Evolutionary conservation across 148 eudicot species (phyloP).

Genomic region (Gaultheria prostrata): DNA sequence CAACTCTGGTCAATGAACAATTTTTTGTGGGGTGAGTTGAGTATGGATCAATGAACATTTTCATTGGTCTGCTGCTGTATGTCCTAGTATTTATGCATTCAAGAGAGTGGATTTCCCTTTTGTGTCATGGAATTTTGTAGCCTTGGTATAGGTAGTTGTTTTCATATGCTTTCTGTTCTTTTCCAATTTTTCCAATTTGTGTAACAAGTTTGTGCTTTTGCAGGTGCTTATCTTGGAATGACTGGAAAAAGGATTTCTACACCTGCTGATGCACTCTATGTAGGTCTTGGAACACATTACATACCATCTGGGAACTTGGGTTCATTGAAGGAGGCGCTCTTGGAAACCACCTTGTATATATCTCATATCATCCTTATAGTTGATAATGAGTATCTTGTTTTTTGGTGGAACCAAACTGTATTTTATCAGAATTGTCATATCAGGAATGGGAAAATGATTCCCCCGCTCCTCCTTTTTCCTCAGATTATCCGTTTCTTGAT

Average conservation of each 20-base stretch:
- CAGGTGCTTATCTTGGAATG: slow-evolving; percentile 97
- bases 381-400: background rate
- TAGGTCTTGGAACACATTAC: slow-evolving; percentile 85
- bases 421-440: background rate
- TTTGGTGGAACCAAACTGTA: background rate
- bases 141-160: background rate
- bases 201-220: slow-evolving; percentile 18
- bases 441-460: background rate
- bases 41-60: background rate
- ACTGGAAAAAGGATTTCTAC: slow-evolving; percentile 85
- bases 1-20: background rate
- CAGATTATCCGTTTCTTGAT: background rate
- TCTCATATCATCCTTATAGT: slow-evolving; percentile 18
- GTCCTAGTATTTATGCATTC: background rate
- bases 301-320: slow-evolving; percentile 74
- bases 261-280: slow-evolving; percentile 89
- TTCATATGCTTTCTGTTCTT: background rate
- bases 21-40: background rate
- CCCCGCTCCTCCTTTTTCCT: background rate
- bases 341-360: slow-evolving; percentile 77
- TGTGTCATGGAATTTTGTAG: background rate
- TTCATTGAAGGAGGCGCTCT: slow-evolving; percentile 61
- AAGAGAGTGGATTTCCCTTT: background rate
- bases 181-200: background rate
- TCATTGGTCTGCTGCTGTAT: background rate